These are phyloP conservation scores for Penstemon eatonii DNA, from an alignment of 257 asterid species.

Conservation along the genomic window DNA sequence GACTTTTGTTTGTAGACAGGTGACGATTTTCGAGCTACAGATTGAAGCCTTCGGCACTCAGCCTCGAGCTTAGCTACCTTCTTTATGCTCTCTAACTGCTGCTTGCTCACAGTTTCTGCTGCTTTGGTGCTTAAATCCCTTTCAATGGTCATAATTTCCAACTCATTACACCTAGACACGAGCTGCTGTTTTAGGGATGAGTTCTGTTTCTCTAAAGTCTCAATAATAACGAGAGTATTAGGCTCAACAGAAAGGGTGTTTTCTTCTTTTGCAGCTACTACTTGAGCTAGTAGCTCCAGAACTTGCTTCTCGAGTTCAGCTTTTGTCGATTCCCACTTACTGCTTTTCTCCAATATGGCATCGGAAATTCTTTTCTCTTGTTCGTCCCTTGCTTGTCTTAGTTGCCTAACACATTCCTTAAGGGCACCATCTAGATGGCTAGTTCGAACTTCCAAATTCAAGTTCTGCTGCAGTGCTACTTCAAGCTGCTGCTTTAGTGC, in stretches of 20 bases:
- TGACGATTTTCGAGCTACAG: constrained; percentile 49
- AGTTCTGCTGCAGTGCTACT: constrained; percentile 60
- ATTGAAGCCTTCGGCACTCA: constrained; percentile 62
- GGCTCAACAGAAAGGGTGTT: constrained; percentile 36
- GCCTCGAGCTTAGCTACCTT: constrained; percentile 66
- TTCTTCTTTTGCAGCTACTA: constrained; percentile 32
- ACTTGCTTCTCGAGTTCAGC: constrained; percentile 53
- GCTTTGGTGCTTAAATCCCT: constrained; percentile 64
- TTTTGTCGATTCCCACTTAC: constrained; percentile 44
- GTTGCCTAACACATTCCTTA: constrained; percentile 72
- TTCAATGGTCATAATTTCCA: constrained; percentile 48
- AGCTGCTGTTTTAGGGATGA: constrained; percentile 51
- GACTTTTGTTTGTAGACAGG: constrained; percentile 38
- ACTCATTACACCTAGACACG: constrained; percentile 42
- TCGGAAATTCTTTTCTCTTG: constrained; percentile 47
- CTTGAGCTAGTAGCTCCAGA: constrained; percentile 37
- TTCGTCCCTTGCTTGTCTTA: constrained; percentile 67
- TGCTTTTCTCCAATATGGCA: constrained; percentile 39
- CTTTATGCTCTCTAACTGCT: constrained; percentile 57
- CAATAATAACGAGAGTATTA: constrained; percentile 30
- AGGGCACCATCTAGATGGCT: constrained; percentile 79
- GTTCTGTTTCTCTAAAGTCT: constrained; percentile 58
- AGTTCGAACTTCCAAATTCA: constrained; percentile 57
- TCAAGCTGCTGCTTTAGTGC: constrained; percentile 67
- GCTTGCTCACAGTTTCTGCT: constrained; percentile 72